Evolutionary conservation across 2,329 filamentous ascomycete species (phyloP), one percentile per base, ranked within the genome.

Genomic region (Botrytis porri): DNA sequence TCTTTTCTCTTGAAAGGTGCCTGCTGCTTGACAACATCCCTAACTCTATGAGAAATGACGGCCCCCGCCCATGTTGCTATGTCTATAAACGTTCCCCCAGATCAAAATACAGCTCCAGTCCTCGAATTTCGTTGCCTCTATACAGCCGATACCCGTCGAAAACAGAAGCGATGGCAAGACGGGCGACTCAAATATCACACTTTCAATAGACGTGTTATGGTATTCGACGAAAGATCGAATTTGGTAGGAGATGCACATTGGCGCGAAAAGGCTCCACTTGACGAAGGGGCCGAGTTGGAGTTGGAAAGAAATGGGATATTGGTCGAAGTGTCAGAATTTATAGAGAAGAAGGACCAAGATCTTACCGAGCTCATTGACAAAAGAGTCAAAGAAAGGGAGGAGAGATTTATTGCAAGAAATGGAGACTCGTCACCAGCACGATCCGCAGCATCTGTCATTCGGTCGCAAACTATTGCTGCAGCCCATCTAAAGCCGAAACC

Each of bases 141-240:
- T 82, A 97, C 94, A 2, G 89, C 93, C 80, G 95, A 98, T 80
- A 82, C 97, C 60, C 89, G 90, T 69, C 90, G 93, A 72, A 98
- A 98, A 83, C 90, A 93, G 77, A 98, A 98, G 81, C 87, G 93
- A 74, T 98, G 95, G 95, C 93, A 97, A 79, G 95, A 98, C 90
- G 95, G 95, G 51, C 90, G 90, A 69, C 88, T 98, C 75, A 92
- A 92, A 76, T 97, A 92, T 76, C 95, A 98, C 80, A 92, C 92
- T 0, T 97, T 97, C 87, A 98, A 98, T 84, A 93, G 90, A 80
- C 90, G 93, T 7, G 85, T 96, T 74, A 97, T 98, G 93, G 93
- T 97, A 10, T 95, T 96, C 78, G 94, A 97, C 81, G 90, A 93
- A 64, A 85, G 88, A 3, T 89, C 92, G 0, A 93, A 95, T 80